A percentile compares a stretch with the other conserved stretches of the same genome.
Conservation (phyloP, 768 basidiomycete genomes). For the Naganishia onofrii region DNA sequence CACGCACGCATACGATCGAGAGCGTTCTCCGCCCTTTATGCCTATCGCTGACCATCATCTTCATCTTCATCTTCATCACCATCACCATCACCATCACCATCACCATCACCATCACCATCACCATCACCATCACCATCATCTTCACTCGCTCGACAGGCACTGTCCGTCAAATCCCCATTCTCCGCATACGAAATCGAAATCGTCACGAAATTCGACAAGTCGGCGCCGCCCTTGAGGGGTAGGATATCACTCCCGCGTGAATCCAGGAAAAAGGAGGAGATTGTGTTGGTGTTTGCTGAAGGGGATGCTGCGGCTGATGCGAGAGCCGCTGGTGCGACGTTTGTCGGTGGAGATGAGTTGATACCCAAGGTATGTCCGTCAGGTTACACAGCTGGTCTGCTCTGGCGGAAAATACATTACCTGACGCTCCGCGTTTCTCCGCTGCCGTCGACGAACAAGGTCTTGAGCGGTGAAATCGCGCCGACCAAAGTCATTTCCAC, state of each 20-base stretch:
- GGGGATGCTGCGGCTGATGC: slow-evolving; percentile 79
- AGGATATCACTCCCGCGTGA: slow-evolving; percentile 81
- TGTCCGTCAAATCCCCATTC: slow-evolving; percentile 73
- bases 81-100: not conserved
- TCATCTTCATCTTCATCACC: no score
- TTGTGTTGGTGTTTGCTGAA: slow-evolving; percentile 89
- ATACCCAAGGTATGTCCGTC: slow-evolving; percentile 72
- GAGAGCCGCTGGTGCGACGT: slow-evolving; percentile 78
- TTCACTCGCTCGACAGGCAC: slow-evolving; percentile 59
- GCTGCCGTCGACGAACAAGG: no score
- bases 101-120: not conserved
- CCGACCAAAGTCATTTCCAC: slow-evolving; percentile 84
- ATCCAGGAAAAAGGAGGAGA: slow-evolving; percentile 63
- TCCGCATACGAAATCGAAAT: slow-evolving; percentile 77
- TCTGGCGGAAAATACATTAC: no score
- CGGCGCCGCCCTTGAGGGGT: slow-evolving; percentile 81
- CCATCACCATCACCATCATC: not conserved
- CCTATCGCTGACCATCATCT: no score
- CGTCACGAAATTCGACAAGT: slow-evolving; percentile 73
- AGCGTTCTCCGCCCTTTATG: no score
- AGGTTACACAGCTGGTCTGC: no score
- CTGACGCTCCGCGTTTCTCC: no score
- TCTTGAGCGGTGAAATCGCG: slow-evolving; percentile 68
- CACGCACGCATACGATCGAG: no score
- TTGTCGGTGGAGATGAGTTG: slow-evolving; percentile 85